Percentiles rank a stretch among this genome's conserved stretches.
These are phyloP conservation scores for Knoxia roxburghii DNA, from an alignment of 257 asterid genomes.

Conservation along the genomic window DNA sequence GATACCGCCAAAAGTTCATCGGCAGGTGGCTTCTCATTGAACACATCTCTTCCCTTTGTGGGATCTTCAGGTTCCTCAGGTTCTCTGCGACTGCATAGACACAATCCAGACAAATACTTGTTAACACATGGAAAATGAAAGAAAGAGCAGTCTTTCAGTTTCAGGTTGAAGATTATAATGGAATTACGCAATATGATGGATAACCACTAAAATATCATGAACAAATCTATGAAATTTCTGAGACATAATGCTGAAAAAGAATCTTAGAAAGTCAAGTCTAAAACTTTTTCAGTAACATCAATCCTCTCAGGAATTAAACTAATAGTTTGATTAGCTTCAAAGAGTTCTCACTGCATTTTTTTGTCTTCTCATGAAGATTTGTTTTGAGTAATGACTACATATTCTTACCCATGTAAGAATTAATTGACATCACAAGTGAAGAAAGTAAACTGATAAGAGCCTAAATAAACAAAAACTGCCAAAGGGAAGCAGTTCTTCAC, in stretches of 20 bases:
- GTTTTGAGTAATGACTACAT: background rate
- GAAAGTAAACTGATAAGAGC: background rate
- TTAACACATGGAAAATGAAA: slow-evolving; percentile 13
- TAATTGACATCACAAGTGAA: background rate
- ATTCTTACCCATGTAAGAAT: background rate
- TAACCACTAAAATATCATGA: background rate
- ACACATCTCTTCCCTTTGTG: slow-evolving; percentile 94
- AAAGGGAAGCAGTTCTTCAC: background rate
- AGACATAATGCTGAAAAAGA: background rate
- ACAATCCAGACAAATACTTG: slow-evolving; percentile 5
- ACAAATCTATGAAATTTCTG: background rate
- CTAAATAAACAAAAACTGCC: background rate
- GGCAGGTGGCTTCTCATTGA: slow-evolving; percentile 94
- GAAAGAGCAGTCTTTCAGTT: background rate
- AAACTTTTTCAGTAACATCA: background rate
- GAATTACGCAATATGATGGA: background rate
- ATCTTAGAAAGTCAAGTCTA: background rate
- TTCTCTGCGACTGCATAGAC: slow-evolving; percentile 67
- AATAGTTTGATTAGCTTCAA: background rate
- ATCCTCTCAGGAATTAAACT: background rate
- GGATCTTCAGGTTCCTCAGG: slow-evolving; percentile 99
- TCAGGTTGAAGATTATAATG: background rate
- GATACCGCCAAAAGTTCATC: slow-evolving; percentile 94
- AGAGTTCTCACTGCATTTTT: background rate
- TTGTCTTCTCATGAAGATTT: background rate